Evolutionary conservation across 257 asterid genomes (phyloP).

Genomic region (Solanum ossicruentum): DNA sequence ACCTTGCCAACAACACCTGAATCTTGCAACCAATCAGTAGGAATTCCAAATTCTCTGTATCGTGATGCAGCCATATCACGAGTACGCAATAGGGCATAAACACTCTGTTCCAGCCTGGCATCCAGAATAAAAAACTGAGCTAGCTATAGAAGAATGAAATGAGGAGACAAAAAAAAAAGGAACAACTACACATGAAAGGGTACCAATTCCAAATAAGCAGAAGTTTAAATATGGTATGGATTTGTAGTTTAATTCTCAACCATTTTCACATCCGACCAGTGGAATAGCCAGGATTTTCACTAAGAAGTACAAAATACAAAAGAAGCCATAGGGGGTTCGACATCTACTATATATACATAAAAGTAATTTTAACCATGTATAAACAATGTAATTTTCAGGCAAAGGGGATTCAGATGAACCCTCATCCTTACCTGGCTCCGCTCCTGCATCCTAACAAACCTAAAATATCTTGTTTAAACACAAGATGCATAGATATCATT

Average conservation of each 20-base stretch:
- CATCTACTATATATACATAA: neutral
- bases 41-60: conserved; percentile 84
- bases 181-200: neutral
- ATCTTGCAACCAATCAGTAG: conserved; percentile 84
- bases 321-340: neutral
- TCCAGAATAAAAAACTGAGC: neutral
- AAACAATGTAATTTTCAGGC: neutral
- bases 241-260: neutral
- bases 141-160: neutral
- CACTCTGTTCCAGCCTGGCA: conserved; percentile 81
- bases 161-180: neutral
- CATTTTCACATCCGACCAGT: neutral
- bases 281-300: neutral
- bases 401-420: neutral
- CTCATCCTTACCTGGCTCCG: neutral
- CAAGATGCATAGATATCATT: neutral
- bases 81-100: conserved; percentile 70
- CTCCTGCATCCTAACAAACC: neutral
- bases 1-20: conserved; percentile 96
- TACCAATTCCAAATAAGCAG: neutral
- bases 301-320: neutral
- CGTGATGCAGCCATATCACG: conserved; percentile 90
- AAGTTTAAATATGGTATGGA: neutral
- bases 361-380: neutral
- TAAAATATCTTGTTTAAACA: neutral